A percentile compares a stretch with the other conserved stretches of the same genome.
phyloP scores from a whole-genome alignment of 1,284 basidiomycete genomes.

The Malassezia cuniculi region DNA sequence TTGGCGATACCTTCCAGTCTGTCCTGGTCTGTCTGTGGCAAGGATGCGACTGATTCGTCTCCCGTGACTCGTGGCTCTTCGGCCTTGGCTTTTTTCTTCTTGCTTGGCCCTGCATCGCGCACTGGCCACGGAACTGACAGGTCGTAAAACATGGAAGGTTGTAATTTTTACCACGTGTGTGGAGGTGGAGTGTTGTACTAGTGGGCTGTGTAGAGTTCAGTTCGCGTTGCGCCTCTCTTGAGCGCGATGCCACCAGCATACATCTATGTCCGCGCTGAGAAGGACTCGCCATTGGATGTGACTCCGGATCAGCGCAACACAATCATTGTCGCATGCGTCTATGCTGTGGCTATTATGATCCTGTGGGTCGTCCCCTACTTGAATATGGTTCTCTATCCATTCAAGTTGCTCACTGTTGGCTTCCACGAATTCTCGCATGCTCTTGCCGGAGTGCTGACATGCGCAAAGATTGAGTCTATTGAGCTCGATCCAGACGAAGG shows the following conservation, averaged over 20 bases:
- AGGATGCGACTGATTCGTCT: conserved; percentile 5
- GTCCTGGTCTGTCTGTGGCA: conserved; percentile 16
- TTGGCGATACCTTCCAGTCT: conserved; percentile 16
- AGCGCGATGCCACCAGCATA: background rate
- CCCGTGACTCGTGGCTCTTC: conserved; percentile 4
- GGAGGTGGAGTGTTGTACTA: too few relatives aligned
- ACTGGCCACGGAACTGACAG: conserved; percentile 32
- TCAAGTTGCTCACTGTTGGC: conserved; percentile 42
- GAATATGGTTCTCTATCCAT: conserved; percentile 41
- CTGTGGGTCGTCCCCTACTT: conserved; percentile 29
- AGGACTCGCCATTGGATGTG: conserved; percentile 20
- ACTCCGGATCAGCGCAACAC: conserved; percentile 35
- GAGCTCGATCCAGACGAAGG: conserved; percentile 58
- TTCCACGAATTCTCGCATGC: conserved; percentile 41
- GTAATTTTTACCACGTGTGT: background rate
- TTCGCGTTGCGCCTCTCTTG: background rate
- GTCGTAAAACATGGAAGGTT: conserved; percentile 39
- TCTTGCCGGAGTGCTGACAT: conserved; percentile 57
- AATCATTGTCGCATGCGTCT: conserved; percentile 41
- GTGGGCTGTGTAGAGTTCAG: too few relatives aligned
- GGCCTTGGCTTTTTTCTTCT: conserved; percentile 20
- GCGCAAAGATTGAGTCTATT: conserved; percentile 65
- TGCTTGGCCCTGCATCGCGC: conserved; percentile 3
- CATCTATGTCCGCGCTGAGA: too few relatives aligned
- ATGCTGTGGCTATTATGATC: conserved; percentile 31